phyloP scores from a whole-genome alignment of 208 protist genomes.

The Leishmania tarentolae region DNA sequence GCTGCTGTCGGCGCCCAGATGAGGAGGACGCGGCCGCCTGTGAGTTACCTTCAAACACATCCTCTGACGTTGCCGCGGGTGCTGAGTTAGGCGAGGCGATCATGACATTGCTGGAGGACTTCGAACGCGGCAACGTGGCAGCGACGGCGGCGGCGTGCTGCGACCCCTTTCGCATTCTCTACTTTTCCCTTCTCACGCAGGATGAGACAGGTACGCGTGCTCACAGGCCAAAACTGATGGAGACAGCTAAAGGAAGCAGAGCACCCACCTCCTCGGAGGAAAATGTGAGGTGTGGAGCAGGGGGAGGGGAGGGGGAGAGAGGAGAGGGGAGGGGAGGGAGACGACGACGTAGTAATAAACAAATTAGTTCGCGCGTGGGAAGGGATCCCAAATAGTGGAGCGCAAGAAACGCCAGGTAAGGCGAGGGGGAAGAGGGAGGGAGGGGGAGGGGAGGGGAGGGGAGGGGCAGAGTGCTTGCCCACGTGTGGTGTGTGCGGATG shows the following conservation, averaged over 20 bases:
- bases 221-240: not conserved
- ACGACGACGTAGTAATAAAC: too few relatives aligned
- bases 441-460: too few relatives aligned
- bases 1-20: not conserved
- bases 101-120: constrained; percentile 17
- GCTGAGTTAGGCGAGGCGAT: constrained; percentile 15
- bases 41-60: constrained; percentile 1
- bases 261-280: not conserved
- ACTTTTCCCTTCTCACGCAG: not conserved
- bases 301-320: not conserved
- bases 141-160: constrained; percentile 2
- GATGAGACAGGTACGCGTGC: not conserved
- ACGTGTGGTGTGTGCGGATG: too few relatives aligned
- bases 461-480: too few relatives aligned
- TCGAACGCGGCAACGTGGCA: not conserved
- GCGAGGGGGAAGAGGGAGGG: too few relatives aligned
- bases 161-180: not conserved
- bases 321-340: not conserved
- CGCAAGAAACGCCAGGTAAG: too few relatives aligned
- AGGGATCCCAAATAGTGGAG: too few relatives aligned
- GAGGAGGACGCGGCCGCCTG: not conserved
- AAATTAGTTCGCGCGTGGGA: too few relatives aligned
- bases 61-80: not conserved
- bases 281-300: not conserved
- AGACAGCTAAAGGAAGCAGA: not conserved